Percentiles rank a stretch among this genome's conserved stretches.
Evolutionary conservation across 176 grass and related monocot species (phyloP).

Genomic region (Dactylis glomerata): DNA sequence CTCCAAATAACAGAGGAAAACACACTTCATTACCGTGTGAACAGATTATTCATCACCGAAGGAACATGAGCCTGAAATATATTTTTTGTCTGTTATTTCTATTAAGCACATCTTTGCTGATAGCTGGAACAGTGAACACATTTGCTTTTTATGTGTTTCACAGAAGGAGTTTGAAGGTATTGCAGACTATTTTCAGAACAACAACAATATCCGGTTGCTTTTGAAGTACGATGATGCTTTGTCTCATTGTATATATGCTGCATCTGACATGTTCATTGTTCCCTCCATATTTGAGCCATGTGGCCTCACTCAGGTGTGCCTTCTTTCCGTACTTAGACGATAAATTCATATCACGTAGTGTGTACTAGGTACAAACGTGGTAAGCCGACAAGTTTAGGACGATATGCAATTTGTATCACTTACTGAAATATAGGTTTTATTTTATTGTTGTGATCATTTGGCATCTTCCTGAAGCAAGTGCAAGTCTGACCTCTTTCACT

Average conservation of each 20-base stretch:
- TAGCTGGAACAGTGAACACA: background rate
- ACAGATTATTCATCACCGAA: slow-evolving; percentile 16
- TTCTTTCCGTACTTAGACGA: slow-evolving; percentile 7
- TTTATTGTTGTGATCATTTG: background rate
- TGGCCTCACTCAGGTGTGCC: slow-evolving; percentile 90
- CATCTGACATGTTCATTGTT: slow-evolving; percentile 96
- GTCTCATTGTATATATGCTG: slow-evolving; percentile 92
- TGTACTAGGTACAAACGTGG: background rate
- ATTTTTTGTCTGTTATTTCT: background rate
- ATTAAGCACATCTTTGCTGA: background rate
- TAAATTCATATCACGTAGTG: background rate
- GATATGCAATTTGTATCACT: background rate
- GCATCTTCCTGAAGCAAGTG: background rate
- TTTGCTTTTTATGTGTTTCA: slow-evolving; percentile 28
- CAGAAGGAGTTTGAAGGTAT: slow-evolving; percentile 95
- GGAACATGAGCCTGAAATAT: background rate
- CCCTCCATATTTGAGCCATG: slow-evolving; percentile 98
- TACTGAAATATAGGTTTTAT: background rate
- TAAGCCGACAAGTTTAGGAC: background rate
- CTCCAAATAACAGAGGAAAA: background rate
- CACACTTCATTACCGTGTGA: background rate
- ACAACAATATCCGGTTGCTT: slow-evolving; percentile 60
- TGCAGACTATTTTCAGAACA: slow-evolving; percentile 67
- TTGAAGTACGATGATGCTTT: slow-evolving; percentile 93
- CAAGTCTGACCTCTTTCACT: background rate